Conservation (phyloP, 2,329 filamentous ascomycete genomes). For the Alternaria sp. region DNA sequence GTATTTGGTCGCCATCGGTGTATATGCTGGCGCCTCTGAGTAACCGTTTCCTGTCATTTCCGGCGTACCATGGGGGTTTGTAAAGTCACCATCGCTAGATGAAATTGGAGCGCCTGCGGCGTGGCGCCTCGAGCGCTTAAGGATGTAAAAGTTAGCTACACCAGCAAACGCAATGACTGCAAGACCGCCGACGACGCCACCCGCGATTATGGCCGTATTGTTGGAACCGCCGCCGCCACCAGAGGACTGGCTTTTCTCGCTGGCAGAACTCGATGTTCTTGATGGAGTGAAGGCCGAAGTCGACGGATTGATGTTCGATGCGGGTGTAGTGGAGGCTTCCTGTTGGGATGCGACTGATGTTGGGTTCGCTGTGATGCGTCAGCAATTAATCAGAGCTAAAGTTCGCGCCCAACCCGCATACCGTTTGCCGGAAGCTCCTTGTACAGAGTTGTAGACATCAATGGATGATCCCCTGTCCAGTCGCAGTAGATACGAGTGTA, state of each 20-base stretch:
- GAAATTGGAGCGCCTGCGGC: background rate
- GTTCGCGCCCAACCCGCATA: background rate
- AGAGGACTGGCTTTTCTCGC: background rate
- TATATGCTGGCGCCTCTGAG: slow-evolving; percentile 2
- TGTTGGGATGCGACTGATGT: background rate
- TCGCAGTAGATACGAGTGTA: slow-evolving; percentile 14
- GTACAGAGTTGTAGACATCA: slow-evolving; percentile 6
- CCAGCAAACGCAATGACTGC: slow-evolving; percentile 12
- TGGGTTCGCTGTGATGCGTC: background rate
- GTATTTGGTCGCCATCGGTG: background rate
- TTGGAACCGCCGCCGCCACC: no score
- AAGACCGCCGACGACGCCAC: slow-evolving; percentile 2
- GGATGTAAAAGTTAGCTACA: slow-evolving; percentile 7
- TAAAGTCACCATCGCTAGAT: slow-evolving; percentile 1
- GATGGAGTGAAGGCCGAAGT: background rate
- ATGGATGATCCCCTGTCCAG: slow-evolving; percentile 7
- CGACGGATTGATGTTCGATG: background rate
- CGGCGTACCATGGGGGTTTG: background rate
- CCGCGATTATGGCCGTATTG: slow-evolving; percentile 3
- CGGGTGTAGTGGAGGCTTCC: background rate
- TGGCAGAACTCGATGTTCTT: background rate
- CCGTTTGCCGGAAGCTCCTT: slow-evolving; percentile 6
- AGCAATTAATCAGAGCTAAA: background rate
- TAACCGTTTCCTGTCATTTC: slow-evolving; percentile 3
- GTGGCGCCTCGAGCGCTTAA: slow-evolving; percentile 13